Percentiles rank a stretch among this genome's conserved stretches.
phyloP scores from a whole-genome alignment of 257 asterid genomes.

The Przewalskia tangutica region DNA sequence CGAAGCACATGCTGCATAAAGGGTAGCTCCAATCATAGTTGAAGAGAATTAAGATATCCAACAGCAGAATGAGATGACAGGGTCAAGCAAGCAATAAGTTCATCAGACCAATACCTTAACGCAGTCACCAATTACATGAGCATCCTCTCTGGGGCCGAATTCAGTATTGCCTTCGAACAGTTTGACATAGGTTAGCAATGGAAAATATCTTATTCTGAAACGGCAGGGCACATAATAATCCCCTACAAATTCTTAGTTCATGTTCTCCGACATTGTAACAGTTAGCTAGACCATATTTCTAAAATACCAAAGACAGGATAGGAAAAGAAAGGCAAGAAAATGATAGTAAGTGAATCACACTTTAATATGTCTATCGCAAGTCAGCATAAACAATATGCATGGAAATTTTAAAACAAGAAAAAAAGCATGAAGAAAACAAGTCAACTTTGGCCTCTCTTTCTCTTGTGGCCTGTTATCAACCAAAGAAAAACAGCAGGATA shows the following conservation, averaged over 20 bases:
- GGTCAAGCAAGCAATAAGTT: background rate
- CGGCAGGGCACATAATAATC: background rate
- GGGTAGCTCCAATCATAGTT: conserved; percentile 8
- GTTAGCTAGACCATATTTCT: background rate
- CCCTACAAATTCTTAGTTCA: background rate
- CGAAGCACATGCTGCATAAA: conserved; percentile 83
- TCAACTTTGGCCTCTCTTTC: background rate
- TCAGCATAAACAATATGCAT: background rate
- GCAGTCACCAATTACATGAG: conserved; percentile 87
- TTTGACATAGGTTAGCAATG: background rate
- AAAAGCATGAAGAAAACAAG: background rate
- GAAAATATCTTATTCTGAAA: background rate
- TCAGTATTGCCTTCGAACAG: conserved; percentile 51
- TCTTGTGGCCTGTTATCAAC: background rate
- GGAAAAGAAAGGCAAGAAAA: background rate
- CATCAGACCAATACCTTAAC: conserved; percentile 52
- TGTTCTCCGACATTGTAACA: background rate
- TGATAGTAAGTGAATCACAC: background rate
- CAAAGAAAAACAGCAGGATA: background rate
- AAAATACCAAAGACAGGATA: background rate
- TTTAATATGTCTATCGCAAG: background rate
- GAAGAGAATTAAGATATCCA: background rate
- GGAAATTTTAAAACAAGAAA: background rate
- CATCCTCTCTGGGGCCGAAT: conserved; percentile 72
- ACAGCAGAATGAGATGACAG: background rate